phyloP scores from a whole-genome alignment of 2,329 filamentous ascomycete species.

The Fusarium setosum region DNA sequence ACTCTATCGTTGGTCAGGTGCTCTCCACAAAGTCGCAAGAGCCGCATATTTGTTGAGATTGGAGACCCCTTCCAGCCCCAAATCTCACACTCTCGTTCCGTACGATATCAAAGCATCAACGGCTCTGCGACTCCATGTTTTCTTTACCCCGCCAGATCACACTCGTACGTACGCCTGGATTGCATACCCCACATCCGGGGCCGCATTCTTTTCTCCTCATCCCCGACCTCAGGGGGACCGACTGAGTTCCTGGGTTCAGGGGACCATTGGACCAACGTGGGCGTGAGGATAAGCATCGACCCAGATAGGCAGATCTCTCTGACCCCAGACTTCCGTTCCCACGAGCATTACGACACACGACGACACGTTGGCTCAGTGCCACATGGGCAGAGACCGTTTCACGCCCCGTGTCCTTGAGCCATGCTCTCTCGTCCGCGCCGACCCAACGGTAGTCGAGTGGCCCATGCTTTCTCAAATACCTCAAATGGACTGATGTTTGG shows the following conservation, averaged over 20 bases:
- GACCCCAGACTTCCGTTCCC: constrained; percentile 26
- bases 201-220: constrained; percentile 35
- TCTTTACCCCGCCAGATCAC: constrained; percentile 36
- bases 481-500: constrained; percentile 10
- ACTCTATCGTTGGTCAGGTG: constrained; percentile 38
- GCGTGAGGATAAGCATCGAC: constrained; percentile 23
- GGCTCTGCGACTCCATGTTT: constrained; percentile 32
- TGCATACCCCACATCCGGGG: constrained; percentile 37
- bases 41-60: constrained; percentile 37
- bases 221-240: constrained; percentile 27
- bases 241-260: not conserved
- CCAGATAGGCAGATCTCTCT: constrained; percentile 30
- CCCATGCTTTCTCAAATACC: not conserved
- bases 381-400: constrained; percentile 6
- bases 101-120: constrained; percentile 12
- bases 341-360: constrained; percentile 4
- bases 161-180: constrained; percentile 10
- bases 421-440: constrained; percentile 8
- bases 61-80: constrained; percentile 11
- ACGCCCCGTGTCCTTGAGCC: constrained; percentile 7
- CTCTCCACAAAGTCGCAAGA: constrained; percentile 30
- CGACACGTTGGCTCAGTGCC: constrained; percentile 7
- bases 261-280: constrained; percentile 23
- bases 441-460: constrained; percentile 1
- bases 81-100: constrained; percentile 7